Base-by-base conservation (phyloP, 129 eudicot species). In the Artemisia tridentata region DNA sequence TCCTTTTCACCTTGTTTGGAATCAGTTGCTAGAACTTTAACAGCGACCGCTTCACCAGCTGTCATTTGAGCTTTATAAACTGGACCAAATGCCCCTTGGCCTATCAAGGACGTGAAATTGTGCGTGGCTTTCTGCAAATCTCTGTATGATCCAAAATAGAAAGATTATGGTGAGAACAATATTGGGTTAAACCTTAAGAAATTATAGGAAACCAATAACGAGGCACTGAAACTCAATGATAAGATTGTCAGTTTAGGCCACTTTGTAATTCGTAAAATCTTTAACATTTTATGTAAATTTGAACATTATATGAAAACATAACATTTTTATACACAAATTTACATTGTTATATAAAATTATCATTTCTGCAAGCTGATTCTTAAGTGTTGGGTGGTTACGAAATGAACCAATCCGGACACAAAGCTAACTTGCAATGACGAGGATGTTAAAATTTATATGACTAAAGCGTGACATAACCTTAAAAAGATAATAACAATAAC, bases 11-110 rank as follows among this genome's bases (percentile, higher is more conserved):
- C 98, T 83, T 89, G 98, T 76, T 84, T 93, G 52, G 98, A 93
- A 86, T 93, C 89, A 76, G 95, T 93, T 78, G 96, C 98, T 60
- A 93, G 92, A 80, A 89, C 91, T 88, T 93, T 93, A 20, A 93
- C 98, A 59, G 98, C 98, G 83, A 93, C 95, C 20, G 85, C 84
- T 84, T 89, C 97, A 25, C 97, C 98, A 67, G 92, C 82, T 15
- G 80, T 73, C 98, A 93, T 89, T 79, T 93, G 92, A 83, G 98
- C 98, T 85, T 80, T 93, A 67, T 93, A 93, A 50, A 93, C 98
- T 16, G 96, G 92, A 70, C 98, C 98, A 82, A 79, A 93, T 73
- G 98, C 96, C 59, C 98, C 98, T 79, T 89, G 92, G 27, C 98
- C 98, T 68, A 93, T 93, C 81, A 89, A 74, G 19, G 97, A 84